Evolutionary conservation across 345 rosid genomes (phyloP).

Genomic region (Cardamine resedifolia): DNA sequence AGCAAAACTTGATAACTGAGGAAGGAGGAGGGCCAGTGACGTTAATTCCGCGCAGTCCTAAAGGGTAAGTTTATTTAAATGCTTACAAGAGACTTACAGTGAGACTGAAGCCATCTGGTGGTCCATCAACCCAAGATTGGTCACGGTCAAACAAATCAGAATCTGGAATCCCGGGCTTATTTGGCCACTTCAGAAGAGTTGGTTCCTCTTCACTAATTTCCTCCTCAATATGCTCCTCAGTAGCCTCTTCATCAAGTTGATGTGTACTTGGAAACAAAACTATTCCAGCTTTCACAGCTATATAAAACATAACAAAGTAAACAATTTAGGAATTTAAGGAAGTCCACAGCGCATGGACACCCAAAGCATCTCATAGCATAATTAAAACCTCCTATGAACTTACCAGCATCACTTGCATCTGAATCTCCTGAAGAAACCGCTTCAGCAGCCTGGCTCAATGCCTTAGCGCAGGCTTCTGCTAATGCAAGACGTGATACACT

Average conservation of each 20-base stretch:
- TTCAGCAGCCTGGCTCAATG: constrained; percentile 75
- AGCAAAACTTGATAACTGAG: constrained; percentile 80
- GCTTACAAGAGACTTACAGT: constrained; percentile 47
- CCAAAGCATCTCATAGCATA: not conserved
- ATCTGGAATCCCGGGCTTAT: constrained; percentile 54
- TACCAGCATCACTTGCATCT: constrained; percentile 61
- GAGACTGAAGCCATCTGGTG: constrained; percentile 80
- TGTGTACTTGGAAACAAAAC: constrained; percentile 54
- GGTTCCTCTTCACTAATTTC: constrained; percentile 45
- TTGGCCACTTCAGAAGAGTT: constrained; percentile 59
- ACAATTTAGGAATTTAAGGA: not conserved
- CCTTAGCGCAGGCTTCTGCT: constrained; percentile 79
- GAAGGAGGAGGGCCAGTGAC: not conserved
- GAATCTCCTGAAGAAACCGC: constrained; percentile 63
- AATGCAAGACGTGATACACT: constrained; percentile 48
- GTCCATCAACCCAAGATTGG: constrained; percentile 82
- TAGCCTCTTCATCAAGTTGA: constrained; percentile 40
- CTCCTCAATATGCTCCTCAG: constrained; percentile 8
- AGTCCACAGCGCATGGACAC: constrained; percentile 3
- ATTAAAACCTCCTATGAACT: constrained; percentile 21
- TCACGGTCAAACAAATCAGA: constrained; percentile 67
- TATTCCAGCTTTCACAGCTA: constrained; percentile 74
- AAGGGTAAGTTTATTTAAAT: not conserved
- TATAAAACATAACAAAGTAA: constrained; percentile 17
- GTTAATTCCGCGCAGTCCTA: not conserved